Base-by-base conservation (phyloP, 805 yeast species). In the Maudiozyma serrabonitensis region DNA sequence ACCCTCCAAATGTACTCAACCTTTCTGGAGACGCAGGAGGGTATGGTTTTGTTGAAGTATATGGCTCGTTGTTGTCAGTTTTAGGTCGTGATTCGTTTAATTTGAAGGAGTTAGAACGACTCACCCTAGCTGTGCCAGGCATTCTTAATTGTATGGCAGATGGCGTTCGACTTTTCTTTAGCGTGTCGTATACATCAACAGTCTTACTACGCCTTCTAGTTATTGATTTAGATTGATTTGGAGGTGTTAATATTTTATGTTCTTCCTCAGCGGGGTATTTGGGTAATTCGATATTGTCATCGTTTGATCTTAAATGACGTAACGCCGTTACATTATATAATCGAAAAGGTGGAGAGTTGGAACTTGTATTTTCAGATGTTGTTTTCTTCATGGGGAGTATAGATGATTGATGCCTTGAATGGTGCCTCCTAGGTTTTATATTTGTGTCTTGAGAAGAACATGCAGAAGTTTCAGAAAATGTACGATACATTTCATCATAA, bases 171-270 rank as follows among this genome's bases (percentile, higher is more conserved):
- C 16, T 47, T 34, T 46, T 50, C 34, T 47, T 46, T 7, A 41
- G 43, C 28, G 56, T 51, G 43, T 61, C 69, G 25, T 54, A 52
- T 1, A 57, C 53, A 38, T 63, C 69, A 11, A 64, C 58, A 0
- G 69, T 65, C 45, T 58, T 61, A 50, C 69, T 65, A 45, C 69
- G 61, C 46, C 60, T 56, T 46, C 69, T 57, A 48, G 52, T 37
- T 5, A 38, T 28, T 5, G 32, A 41, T 18, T 3, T 7, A 46
- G 41, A 25, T 35, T 13, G 6, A 12, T 16, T 25, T 25, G 32
- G 7, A 41, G 25, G 23, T 9, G 28, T 19, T 6, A 39, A 13
- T 32, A 19, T 31, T 8, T 41, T 40, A 21, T 40, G 43, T 12
- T 45, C 31, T 18, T 45, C 45, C 15, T 41, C 44, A 15, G 15